Evolutionary conservation across 106 monocot species (phyloP).

Genomic region (Apostasia ramifera): DNA sequence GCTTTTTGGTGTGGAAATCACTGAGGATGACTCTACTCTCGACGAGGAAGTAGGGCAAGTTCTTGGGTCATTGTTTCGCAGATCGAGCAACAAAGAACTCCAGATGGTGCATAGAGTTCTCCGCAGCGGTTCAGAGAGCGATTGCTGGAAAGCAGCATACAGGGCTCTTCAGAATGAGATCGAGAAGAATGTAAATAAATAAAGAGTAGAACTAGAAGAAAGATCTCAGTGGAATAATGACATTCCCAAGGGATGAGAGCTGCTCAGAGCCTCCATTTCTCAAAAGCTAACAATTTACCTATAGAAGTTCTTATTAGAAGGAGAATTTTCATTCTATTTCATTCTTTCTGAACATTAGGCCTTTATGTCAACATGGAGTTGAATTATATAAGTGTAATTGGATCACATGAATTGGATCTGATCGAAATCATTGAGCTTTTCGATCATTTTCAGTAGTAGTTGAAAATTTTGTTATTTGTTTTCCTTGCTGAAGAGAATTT

Average conservation of each 20-base stretch:
- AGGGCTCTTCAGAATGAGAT: conserved; percentile 5
- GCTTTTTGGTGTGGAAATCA: not conserved
- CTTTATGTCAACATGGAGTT: too few species aligned
- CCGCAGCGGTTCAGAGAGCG: conserved; percentile 18
- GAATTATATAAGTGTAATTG: too few species aligned
- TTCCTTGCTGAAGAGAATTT: too few species aligned
- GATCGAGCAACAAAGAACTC: conserved; percentile 6
- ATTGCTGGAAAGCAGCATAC: conserved; percentile 19
- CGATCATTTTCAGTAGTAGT: too few species aligned
- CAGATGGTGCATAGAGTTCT: conserved; percentile 19
- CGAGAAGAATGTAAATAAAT: conserved; percentile 18
- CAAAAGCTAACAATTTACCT: too few species aligned
- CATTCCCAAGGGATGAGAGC: conserved; percentile 1
- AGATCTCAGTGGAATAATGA: not conserved
- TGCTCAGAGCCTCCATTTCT: too few species aligned
- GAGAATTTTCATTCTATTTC: too few species aligned
- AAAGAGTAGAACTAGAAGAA: not conserved
- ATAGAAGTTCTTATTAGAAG: too few species aligned
- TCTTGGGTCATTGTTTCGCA: not conserved
- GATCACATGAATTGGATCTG: too few species aligned
- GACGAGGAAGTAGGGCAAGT: not conserved
- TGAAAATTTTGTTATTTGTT: too few species aligned
- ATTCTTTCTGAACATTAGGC: too few species aligned
- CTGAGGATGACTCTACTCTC: not conserved
- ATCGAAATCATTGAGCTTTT: too few species aligned